phyloP scores from a whole-genome alignment of 768 basidiomycete species.

The Mycena venus region DNA sequence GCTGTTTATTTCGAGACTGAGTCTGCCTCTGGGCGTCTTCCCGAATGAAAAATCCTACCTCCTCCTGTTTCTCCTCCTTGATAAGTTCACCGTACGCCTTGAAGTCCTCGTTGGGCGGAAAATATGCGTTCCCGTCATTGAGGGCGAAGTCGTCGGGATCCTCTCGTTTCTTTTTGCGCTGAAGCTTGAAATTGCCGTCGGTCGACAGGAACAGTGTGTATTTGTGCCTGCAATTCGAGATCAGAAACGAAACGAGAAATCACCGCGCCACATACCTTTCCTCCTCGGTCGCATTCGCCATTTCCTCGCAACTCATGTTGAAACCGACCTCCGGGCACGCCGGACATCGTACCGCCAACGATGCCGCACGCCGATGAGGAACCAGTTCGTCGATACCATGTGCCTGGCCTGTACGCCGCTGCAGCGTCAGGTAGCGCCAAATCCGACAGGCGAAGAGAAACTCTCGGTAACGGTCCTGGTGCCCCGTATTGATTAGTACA shows the following conservation, averaged over 20 bases:
- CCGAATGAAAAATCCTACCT: background rate
- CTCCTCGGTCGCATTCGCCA: background rate
- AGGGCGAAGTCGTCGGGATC: conserved; percentile 10
- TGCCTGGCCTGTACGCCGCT: conserved; percentile 38
- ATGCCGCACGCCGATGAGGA: conserved; percentile 17
- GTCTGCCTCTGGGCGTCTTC: background rate
- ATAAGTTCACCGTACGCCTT: too few species aligned
- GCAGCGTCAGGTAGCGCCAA: conserved; percentile 36
- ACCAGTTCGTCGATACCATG: conserved; percentile 34
- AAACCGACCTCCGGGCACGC: conserved; percentile 43
- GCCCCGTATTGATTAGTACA: background rate
- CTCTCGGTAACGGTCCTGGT: conserved; percentile 36
- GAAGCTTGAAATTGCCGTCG: conserved; percentile 17
- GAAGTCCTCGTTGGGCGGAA: background rate
- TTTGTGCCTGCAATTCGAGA: background rate
- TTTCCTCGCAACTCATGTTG: conserved; percentile 24
- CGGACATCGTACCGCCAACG: conserved; percentile 36
- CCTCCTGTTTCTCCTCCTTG: background rate
- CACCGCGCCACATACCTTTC: background rate
- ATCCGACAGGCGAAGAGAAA: conserved; percentile 38
- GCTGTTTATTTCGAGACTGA: background rate
- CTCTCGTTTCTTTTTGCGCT: conserved; percentile 1
- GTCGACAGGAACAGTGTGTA: background rate
- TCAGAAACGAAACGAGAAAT: background rate
- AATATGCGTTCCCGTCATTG: background rate